Percentiles rank a stretch among this genome's conserved stretches.
phyloP scores from a whole-genome alignment of 345 rosid species.

The Hirschfeldia incana region DNA sequence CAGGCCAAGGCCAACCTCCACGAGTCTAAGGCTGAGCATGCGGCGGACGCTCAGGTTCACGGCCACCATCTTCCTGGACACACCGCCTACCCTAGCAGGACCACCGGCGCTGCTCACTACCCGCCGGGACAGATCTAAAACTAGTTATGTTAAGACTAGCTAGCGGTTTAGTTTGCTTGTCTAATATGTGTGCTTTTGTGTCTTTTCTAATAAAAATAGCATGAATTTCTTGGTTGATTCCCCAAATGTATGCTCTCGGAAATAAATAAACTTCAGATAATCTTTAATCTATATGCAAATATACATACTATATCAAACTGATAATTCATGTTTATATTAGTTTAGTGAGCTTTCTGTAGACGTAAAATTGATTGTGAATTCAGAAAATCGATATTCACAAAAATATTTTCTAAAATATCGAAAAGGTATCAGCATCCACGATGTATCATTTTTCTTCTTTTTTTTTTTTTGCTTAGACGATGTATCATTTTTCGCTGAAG shows the following conservation, averaged over 20 bases:
- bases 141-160: background rate
- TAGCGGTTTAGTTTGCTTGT: background rate
- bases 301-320: too few species aligned
- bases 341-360: background rate
- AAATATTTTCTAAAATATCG: background rate
- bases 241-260: background rate
- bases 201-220: background rate
- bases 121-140: constrained; percentile 36
- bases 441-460: too few species aligned
- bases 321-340: background rate
- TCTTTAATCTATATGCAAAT: background rate
- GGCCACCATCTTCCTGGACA: constrained; percentile 43
- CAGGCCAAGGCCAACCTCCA: constrained; percentile 71
- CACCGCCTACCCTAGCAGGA: constrained; percentile 25
- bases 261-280: background rate
- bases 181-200: background rate
- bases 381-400: background rate
- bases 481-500: too few species aligned
- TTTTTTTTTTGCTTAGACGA: too few species aligned
- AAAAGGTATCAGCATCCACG: too few species aligned
- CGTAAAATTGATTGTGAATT: background rate
- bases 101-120: constrained; percentile 24
- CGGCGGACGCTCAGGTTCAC: constrained; percentile 40
- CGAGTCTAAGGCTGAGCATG: constrained; percentile 64
- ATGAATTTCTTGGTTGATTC: background rate